These are phyloP conservation scores for Physocladia obscura DNA, from an alignment of 192 early-diverging fungal species.

Conservation along the genomic window DNA sequence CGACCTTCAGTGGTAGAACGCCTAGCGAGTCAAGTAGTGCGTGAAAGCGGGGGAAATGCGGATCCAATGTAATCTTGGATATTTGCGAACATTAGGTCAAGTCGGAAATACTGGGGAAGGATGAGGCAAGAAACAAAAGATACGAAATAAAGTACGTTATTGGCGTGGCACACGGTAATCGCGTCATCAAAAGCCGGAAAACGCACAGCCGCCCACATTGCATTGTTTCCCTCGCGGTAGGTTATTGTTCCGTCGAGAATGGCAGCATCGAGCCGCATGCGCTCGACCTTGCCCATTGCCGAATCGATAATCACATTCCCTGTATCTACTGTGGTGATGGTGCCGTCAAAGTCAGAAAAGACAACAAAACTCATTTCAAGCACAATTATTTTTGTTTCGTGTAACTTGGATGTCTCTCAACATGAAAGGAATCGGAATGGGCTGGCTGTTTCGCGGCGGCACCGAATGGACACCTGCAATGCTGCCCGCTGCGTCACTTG, in stretches of 20 bases:
- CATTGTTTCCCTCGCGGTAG: slow-evolving; percentile 48
- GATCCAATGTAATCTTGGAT: slow-evolving; percentile 58
- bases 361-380: slow-evolving; percentile 9
- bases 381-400: too few relatives aligned
- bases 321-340: slow-evolving; percentile 40
- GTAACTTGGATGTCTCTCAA: too few relatives aligned
- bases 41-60: slow-evolving; percentile 59
- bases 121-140: neutral
- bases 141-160: neutral
- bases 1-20: slow-evolving; percentile 65
- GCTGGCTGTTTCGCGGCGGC: too few relatives aligned
- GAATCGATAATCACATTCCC: slow-evolving; percentile 49
- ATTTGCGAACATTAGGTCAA: neutral
- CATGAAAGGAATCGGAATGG: too few relatives aligned
- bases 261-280: neutral
- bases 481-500: too few relatives aligned
- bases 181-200: slow-evolving; percentile 48
- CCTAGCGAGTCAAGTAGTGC: slow-evolving; percentile 45
- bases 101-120: neutral
- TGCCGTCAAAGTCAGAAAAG: slow-evolving; percentile 15
- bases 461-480: too few relatives aligned
- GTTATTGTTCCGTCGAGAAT: slow-evolving; percentile 41
- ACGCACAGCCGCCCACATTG: slow-evolving; percentile 53
- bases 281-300: slow-evolving; percentile 30
- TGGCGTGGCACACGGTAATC: slow-evolving; percentile 35